phyloP scores from a whole-genome alignment of 2,329 filamentous ascomycete genomes.

The Ceratocystiopsis minuta region DNA sequence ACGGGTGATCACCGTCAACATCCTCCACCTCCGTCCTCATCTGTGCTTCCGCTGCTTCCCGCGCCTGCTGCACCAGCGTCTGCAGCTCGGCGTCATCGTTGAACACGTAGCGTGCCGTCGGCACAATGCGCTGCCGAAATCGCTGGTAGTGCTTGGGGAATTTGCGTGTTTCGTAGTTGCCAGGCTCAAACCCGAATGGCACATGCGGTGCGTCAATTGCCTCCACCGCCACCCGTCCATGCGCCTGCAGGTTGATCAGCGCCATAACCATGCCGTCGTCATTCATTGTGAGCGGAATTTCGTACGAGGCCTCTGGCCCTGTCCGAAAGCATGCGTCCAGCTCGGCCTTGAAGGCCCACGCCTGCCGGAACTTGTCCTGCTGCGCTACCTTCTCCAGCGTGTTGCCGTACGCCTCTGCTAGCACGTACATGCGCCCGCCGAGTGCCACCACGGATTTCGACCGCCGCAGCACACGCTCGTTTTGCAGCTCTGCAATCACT shows the following conservation, averaged over 20 bases:
- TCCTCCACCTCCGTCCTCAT: conserved; percentile 18
- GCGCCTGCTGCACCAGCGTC: background rate
- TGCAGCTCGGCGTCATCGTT: conserved; percentile 7
- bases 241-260: conserved; percentile 44
- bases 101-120: conserved; percentile 39
- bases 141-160: conserved; percentile 48
- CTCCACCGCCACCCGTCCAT: conserved; percentile 35
- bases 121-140: conserved; percentile 42
- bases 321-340: conserved; percentile 38
- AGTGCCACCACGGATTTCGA: conserved; percentile 38
- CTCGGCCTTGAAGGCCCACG: conserved; percentile 37
- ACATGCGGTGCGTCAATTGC: conserved; percentile 39
- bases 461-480: conserved; percentile 37
- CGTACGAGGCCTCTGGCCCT: conserved; percentile 15
- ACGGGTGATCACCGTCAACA: too few relatives aligned
- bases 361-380: conserved; percentile 36
- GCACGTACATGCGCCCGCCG: conserved; percentile 42
- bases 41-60: too few relatives aligned
- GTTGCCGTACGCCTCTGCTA: conserved; percentile 40
- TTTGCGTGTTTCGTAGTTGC: conserved; percentile 52
- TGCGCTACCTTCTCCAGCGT: conserved; percentile 38
- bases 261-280: conserved; percentile 50
- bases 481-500: conserved; percentile 30
- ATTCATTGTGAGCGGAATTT: conserved; percentile 34
- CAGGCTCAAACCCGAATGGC: conserved; percentile 52